Evolutionary conservation across 2,329 filamentous ascomycete species (phyloP).

Genomic region (Diaporthe citrichinensis): DNA sequence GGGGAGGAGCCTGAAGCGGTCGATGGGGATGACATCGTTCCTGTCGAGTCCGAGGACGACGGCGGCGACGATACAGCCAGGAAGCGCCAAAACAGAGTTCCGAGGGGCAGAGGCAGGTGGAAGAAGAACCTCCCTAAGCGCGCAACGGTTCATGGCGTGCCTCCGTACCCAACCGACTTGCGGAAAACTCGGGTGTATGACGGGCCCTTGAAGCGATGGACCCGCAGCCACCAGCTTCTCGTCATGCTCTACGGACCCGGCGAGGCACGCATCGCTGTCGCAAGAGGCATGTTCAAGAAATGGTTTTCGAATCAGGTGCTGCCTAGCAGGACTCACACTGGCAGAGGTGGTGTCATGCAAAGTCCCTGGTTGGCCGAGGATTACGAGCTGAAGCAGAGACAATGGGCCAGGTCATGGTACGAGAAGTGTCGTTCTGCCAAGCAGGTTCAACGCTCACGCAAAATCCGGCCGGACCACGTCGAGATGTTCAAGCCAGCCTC

Average conservation of each 20-base stretch:
- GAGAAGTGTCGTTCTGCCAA: conserved; percentile 39
- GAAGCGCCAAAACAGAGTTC: conserved; percentile 9
- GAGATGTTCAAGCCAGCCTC: conserved; percentile 39
- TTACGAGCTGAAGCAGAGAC: conserved; percentile 53
- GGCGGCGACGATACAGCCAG: not conserved
- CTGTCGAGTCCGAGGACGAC: conserved; percentile 22
- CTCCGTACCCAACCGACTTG: conserved; percentile 50
- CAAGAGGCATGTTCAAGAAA: conserved; percentile 56
- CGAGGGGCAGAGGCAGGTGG: conserved; percentile 26
- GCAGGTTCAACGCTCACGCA: conserved; percentile 42
- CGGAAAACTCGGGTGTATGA: conserved; percentile 54
- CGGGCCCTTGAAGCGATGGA: conserved; percentile 54
- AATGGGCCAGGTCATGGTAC: conserved; percentile 51
- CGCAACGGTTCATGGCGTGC: conserved; percentile 48
- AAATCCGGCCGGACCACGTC: conserved; percentile 40
- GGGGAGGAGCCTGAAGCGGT: not conserved
- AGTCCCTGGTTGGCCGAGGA: conserved; percentile 57
- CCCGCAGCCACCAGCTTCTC: conserved; percentile 52
- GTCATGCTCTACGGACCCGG: conserved; percentile 60
- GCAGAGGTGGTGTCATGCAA: conserved; percentile 49
- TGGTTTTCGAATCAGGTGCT: conserved; percentile 58
- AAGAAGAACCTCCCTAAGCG: conserved; percentile 36
- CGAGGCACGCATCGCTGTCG: conserved; percentile 51
- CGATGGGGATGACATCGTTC: conserved; percentile 17
- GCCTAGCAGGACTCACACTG: conserved; percentile 52